Percentiles rank a stretch among this genome's conserved stretches.
phyloP scores from a whole-genome alignment of 208 protist genomes.

The Tritrichomonas foetus region DNA sequence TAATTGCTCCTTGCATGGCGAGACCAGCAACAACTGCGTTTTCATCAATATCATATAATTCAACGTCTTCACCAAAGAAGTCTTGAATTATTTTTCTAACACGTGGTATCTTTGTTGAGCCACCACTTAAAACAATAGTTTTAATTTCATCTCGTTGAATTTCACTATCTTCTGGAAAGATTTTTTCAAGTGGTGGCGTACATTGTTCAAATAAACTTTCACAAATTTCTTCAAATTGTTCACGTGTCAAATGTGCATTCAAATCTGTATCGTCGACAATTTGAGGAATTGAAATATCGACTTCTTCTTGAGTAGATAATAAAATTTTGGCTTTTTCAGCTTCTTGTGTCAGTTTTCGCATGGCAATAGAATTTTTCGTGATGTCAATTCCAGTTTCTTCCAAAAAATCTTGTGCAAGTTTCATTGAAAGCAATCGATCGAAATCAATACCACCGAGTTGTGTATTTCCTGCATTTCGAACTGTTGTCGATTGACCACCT shows the following conservation, averaged over 20 bases:
- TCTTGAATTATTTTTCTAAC: slow-evolving; percentile 60
- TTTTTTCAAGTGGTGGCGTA: slow-evolving; percentile 70
- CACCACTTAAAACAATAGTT: slow-evolving; percentile 85
- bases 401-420: slow-evolving; percentile 80
- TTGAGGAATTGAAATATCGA: slow-evolving; percentile 54
- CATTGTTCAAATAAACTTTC: slow-evolving; percentile 70
- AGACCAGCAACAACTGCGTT: slow-evolving; percentile 97
- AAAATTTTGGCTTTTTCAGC: slow-evolving; percentile 89
- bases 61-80: slow-evolving; percentile 73
- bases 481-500: slow-evolving; percentile 83
- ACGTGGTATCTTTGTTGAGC: slow-evolving; percentile 92
- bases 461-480: slow-evolving; percentile 85
- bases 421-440: slow-evolving; percentile 73
- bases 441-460: slow-evolving; percentile 98
- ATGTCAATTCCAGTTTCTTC: slow-evolving; percentile 73
- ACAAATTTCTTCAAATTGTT: slow-evolving; percentile 76
- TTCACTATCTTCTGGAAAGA: slow-evolving; percentile 52
- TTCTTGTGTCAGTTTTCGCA: slow-evolving; percentile 87
- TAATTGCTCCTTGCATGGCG: slow-evolving; percentile 81
- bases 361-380: slow-evolving; percentile 75
- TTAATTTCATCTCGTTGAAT: slow-evolving; percentile 74
- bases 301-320: slow-evolving; percentile 73
- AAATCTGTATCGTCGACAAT: slow-evolving; percentile 49
- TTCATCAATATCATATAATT: slow-evolving; percentile 94
- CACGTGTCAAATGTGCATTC: slow-evolving; percentile 68